Conservation (phyloP, 495 filamentous ascomycete species). For the Glonium stellatum region DNA sequence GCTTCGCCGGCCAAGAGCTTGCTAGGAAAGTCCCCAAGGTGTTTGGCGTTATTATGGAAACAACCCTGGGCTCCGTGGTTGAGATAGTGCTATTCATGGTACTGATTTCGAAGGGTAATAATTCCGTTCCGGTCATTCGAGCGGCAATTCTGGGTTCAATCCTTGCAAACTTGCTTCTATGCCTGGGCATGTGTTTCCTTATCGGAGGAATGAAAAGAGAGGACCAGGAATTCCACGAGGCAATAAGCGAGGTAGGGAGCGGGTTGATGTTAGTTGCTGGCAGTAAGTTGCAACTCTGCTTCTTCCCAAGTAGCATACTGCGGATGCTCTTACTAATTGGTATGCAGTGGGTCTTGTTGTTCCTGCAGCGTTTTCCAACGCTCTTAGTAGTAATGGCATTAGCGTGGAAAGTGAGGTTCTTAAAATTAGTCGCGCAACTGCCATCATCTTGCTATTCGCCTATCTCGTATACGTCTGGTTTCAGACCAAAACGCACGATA, state of each 20-base stretch:
- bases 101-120: constrained; percentile 46
- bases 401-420: constrained; percentile 46
- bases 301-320: neutral
- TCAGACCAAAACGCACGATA: constrained; percentile 75
- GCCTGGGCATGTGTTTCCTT: constrained; percentile 72
- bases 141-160: constrained; percentile 78
- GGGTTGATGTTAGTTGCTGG: constrained; percentile 70
- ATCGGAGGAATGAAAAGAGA: constrained; percentile 59
- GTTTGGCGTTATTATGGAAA: constrained; percentile 69
- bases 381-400: constrained; percentile 41
- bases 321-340: constrained; percentile 4
- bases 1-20: constrained; percentile 77
- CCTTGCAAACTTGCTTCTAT: constrained; percentile 63
- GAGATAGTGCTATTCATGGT: constrained; percentile 82
- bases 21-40: constrained; percentile 74
- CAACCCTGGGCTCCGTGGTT: constrained; percentile 66
- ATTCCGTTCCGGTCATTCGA: constrained; percentile 60
- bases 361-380: constrained; percentile 67
- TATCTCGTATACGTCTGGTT: constrained; percentile 73
- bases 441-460: constrained; percentile 71
- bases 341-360: constrained; percentile 62
- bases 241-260: constrained; percentile 72
- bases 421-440: constrained; percentile 65
- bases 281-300: constrained; percentile 22
- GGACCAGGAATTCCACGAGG: constrained; percentile 60